A percentile compares a stretch with the other conserved stretches of the same genome.
Evolutionary conservation across 2,329 filamentous ascomycete species (phyloP).

Genomic region (Biscogniauxia sp.): DNA sequence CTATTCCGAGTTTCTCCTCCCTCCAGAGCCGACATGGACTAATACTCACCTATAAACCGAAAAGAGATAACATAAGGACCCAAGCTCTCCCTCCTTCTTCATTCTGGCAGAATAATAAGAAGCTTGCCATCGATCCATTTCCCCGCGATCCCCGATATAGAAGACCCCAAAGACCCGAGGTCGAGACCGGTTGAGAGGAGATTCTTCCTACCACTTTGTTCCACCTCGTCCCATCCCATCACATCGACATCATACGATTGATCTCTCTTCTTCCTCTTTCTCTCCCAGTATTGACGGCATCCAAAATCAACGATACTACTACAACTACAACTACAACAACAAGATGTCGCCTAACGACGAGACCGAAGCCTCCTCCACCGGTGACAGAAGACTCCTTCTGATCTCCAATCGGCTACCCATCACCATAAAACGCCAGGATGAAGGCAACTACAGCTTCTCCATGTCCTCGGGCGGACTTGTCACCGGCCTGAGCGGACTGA

Average conservation of each 20-base stretch:
- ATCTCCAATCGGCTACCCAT: conserved; percentile 95
- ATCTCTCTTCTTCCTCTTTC: no score
- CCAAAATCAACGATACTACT: no score
- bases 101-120: no score
- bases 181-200: background rate
- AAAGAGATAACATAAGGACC: no score
- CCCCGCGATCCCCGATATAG: no score
- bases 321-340: background rate
- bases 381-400: conserved; percentile 61
- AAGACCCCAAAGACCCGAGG: background rate
- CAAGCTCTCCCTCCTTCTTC: no score
- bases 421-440: conserved; percentile 90
- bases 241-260: no score
- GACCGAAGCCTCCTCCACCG: conserved; percentile 20
- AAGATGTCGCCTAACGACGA: conserved; percentile 24
- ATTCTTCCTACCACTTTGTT: background rate
- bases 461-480: conserved; percentile 97
- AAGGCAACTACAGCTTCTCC: conserved; percentile 88
- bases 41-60: no score
- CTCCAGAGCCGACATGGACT: no score
- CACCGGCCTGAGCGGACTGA: conserved; percentile 85
- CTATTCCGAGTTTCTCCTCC: no score
- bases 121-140: no score
- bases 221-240: background rate
- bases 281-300: no score